These are phyloP conservation scores for Tetrahymena borealis DNA, from an alignment of 73 alveolate species.

Conservation along the genomic window DNA sequence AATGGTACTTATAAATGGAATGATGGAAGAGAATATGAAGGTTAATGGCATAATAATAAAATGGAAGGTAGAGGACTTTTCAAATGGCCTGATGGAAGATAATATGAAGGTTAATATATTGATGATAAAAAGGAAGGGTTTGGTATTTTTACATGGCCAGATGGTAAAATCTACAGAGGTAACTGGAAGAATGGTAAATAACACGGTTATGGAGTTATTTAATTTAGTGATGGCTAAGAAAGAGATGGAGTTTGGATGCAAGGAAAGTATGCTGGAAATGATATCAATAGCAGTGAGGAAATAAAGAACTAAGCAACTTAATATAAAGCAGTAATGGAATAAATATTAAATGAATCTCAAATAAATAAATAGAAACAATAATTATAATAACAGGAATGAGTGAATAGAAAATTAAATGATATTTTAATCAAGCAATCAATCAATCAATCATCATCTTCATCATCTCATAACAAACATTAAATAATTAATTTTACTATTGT, in stretches of 20 bases:
- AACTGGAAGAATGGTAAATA: conserved; percentile 40
- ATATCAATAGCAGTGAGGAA: background rate
- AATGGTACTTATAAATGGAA: conserved; percentile 56
- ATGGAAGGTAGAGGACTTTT: conserved; percentile 63
- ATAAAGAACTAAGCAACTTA: background rate
- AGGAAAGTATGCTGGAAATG: background rate
- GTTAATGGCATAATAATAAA: conserved; percentile 58
- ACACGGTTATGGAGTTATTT: conserved; percentile 21
- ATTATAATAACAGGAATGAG: background rate
- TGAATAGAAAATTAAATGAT: background rate
- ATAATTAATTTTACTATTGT: too few relatives aligned
- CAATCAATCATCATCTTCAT: too few relatives aligned
- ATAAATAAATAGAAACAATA: too few relatives aligned
- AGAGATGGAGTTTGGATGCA: background rate
- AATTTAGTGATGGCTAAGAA: background rate
- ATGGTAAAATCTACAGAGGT: conserved; percentile 20
- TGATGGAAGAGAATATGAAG: conserved; percentile 54
- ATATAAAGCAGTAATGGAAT: background rate
- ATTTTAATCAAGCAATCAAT: too few relatives aligned
- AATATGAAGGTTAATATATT: conserved; percentile 52
- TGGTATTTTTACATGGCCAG: conserved; percentile 33
- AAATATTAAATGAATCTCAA: background rate
- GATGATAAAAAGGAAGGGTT: conserved; percentile 28
- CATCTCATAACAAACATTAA: too few relatives aligned
- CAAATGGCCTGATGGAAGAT: conserved; percentile 59